Percentiles rank a stretch among this genome's conserved stretches.
Conservation (phyloP, 2,329 filamentous ascomycete species). For the Phaeoacremonium minimum region DNA sequence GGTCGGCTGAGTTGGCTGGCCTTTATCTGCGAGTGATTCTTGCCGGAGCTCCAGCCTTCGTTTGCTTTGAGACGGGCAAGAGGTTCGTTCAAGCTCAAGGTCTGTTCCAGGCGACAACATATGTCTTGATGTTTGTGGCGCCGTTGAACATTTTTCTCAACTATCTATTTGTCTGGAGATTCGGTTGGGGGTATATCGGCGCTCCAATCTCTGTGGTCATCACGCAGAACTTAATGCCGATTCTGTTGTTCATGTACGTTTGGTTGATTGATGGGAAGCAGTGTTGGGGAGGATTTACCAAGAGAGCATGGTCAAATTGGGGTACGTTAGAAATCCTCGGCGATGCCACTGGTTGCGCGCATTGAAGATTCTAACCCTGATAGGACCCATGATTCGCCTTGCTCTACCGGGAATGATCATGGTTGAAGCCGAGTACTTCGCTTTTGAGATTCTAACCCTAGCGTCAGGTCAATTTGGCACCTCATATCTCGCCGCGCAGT, state of each 20-base stretch:
- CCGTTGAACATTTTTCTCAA: constrained; percentile 75
- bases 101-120: constrained; percentile 74
- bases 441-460: constrained; percentile 89
- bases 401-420: constrained; percentile 87
- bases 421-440: constrained; percentile 90
- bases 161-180: constrained; percentile 73
- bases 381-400: constrained; percentile 74
- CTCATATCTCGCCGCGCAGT: constrained; percentile 80
- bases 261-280: constrained; percentile 65
- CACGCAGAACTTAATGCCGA: constrained; percentile 69
- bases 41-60: constrained; percentile 69
- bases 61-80: constrained; percentile 72
- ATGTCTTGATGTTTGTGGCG: constrained; percentile 70
- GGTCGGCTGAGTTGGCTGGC: constrained; percentile 68
- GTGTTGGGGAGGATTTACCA: constrained; percentile 79
- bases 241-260: constrained; percentile 72
- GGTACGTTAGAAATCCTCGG: constrained; percentile 42
- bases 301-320: constrained; percentile 69
- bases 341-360: background rate
- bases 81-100: constrained; percentile 81
- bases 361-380: background rate
- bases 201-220: constrained; percentile 74
- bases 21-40: constrained; percentile 69
- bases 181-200: constrained; percentile 66
- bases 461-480: constrained; percentile 75